Percentiles rank a stretch among this genome's conserved stretches.
Conservation (phyloP, 2,329 filamentous ascomycete genomes). For the Aspergillus fischeri region DNA sequence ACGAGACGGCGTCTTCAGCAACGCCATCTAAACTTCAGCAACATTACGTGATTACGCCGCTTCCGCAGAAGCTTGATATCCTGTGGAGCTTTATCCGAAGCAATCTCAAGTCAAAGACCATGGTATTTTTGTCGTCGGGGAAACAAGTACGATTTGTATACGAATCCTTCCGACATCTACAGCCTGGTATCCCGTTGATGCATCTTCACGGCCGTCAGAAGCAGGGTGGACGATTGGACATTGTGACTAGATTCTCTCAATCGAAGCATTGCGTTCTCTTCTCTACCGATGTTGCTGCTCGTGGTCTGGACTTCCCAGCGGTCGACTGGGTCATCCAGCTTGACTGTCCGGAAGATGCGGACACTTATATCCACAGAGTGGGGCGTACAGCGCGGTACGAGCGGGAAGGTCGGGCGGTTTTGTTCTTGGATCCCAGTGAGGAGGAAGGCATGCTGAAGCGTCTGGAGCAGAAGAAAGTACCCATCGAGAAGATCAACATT, state of each 20-base stretch:
- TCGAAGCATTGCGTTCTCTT: slow-evolving; percentile 85
- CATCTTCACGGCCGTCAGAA: slow-evolving; percentile 95
- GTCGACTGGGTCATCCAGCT: slow-evolving; percentile 99
- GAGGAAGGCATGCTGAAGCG: slow-evolving; percentile 85
- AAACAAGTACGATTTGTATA: slow-evolving; percentile 97
- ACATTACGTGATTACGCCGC: slow-evolving; percentile 80
- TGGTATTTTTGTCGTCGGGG: slow-evolving; percentile 91
- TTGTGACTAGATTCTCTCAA: slow-evolving; percentile 75
- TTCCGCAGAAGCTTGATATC: slow-evolving; percentile 86
- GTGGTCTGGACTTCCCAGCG: slow-evolving; percentile 90
- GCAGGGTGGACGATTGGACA: slow-evolving; percentile 80
- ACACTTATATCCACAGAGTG: slow-evolving; percentile 96
- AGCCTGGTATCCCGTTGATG: slow-evolving; percentile 87
- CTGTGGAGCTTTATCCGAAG: slow-evolving; percentile 88
- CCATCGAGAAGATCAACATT: slow-evolving; percentile 80
- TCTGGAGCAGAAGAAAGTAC: slow-evolving; percentile 83
- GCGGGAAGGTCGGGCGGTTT: slow-evolving; percentile 76
- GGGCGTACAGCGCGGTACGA: slow-evolving; percentile 93
- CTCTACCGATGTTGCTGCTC: slow-evolving; percentile 89
- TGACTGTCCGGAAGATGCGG: slow-evolving; percentile 94
- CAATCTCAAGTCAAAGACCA: slow-evolving; percentile 88
- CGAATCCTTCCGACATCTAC: slow-evolving; percentile 86
- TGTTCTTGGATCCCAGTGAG: slow-evolving; percentile 90
- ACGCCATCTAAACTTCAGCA: slow-evolving; percentile 84
- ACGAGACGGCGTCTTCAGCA: slow-evolving; percentile 73